These are phyloP conservation scores for Pseudocercospora crystallina DNA, from an alignment of 2,329 filamentous ascomycete genomes.

Conservation along the genomic window DNA sequence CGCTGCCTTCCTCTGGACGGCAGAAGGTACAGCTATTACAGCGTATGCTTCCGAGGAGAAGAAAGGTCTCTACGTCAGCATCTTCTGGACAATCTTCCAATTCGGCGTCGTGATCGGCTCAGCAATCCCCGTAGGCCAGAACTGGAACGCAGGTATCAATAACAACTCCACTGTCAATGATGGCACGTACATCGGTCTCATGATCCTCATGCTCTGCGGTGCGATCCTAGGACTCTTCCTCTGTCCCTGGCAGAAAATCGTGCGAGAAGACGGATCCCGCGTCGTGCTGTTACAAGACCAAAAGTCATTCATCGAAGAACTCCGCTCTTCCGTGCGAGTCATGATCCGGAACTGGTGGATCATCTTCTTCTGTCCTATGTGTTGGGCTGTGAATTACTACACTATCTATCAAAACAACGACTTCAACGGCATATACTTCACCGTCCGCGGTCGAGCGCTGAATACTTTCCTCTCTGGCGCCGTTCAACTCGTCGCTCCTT, in stretches of 20 bases:
- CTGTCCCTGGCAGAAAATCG: conserved; percentile 6
- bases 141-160: conserved; percentile 3
- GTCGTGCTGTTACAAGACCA: conserved; percentile 3
- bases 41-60: conserved; percentile 5
- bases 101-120: conserved; percentile 4
- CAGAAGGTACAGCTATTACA: conserved; percentile 6
- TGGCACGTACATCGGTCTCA: conserved; percentile 7
- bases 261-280: conserved; percentile 5
- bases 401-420: conserved; percentile 10
- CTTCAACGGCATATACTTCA: conserved; percentile 10
- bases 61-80: conserved; percentile 3
- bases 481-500: conserved; percentile 5
- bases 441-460: conserved; percentile 5
- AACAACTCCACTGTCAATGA: conserved; percentile 5
- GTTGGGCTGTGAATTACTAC: conserved; percentile 10
- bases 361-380: conserved; percentile 8
- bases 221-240: not conserved
- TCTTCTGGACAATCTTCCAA: conserved; percentile 9
- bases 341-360: conserved; percentile 8
- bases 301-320: conserved; percentile 1
- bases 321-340: not conserved
- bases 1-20: conserved; percentile 5
- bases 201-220: conserved; percentile 1
- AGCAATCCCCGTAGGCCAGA: conserved; percentile 6
- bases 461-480: conserved; percentile 8